phyloP scores from a whole-genome alignment of 1,284 basidiomycete genomes.

The Ceratobasidium sp. region DNA sequence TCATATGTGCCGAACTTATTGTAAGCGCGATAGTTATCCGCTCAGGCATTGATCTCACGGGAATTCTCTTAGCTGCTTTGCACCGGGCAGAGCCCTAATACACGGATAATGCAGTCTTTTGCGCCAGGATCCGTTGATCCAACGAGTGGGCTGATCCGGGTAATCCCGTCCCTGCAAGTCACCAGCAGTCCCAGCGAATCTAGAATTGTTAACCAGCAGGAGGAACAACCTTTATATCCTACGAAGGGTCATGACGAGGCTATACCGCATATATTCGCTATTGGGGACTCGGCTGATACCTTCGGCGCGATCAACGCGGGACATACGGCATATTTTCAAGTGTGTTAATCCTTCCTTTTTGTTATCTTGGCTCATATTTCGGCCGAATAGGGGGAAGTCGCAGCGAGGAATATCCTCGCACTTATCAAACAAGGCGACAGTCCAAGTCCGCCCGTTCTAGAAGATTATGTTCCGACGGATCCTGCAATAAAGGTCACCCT shows the following conservation, averaged over 20 bases:
- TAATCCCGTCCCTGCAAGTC: slow-evolving; percentile 57
- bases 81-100: slow-evolving; percentile 84
- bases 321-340: slow-evolving; percentile 76
- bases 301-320: slow-evolving; percentile 67
- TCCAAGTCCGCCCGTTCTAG: slow-evolving; percentile 59
- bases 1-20: slow-evolving; percentile 35
- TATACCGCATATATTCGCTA: slow-evolving; percentile 46
- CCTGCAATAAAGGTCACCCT: slow-evolving; percentile 80
- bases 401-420: slow-evolving; percentile 57
- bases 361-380: neutral
- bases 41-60: too few relatives aligned
- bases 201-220: neutral
- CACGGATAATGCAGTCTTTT: slow-evolving; percentile 67
- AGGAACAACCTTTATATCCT: neutral
- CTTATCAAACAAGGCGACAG: slow-evolving; percentile 51
- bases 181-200: neutral
- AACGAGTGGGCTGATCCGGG: slow-evolving; percentile 65
- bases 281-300: slow-evolving; percentile 59
- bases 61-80: slow-evolving; percentile 85
- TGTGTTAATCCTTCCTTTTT: slow-evolving; percentile 48
- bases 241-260: too few relatives aligned
- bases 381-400: slow-evolving; percentile 51
- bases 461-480: slow-evolving; percentile 67
- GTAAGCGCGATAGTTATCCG: too few relatives aligned
- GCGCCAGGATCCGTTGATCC: slow-evolving; percentile 67